Base-by-base conservation (phyloP, 2,329 filamentous ascomycete species). In the Cladosporium colombiae region DNA sequence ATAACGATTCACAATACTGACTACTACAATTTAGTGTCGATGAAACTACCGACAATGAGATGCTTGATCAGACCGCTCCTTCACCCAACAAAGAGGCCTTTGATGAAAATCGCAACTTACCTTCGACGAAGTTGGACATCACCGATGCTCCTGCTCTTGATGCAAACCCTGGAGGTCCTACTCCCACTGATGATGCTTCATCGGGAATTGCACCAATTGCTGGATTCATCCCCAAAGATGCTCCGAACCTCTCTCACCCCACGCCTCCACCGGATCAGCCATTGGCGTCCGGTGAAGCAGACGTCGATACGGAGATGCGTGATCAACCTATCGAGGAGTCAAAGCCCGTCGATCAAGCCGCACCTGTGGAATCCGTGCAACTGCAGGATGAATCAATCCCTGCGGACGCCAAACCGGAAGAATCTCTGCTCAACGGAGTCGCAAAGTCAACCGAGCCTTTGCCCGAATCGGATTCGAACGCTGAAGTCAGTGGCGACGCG, bases 161-260 rank as follows among this genome's bases (percentile, higher is more conserved):
- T 40, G 66, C 72, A 63, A 71, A 73, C 64, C 69, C 74, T 62
- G 70, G 75, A 25, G 72, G 59, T 13, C 65, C 77, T 16, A 77
- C 78, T 56, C 79, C 79, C 35, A 71, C 76, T 3, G 78, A 78
- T 58, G 74, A 81, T 69, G 75, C 78, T n/a, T 76, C 78, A 13
- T 75, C 77, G 63, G 80, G 79, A 61, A 81, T 82, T 35, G 79
- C 80, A 31, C 75, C 79, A 5, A 72, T 79, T 31, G 77, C 80
- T 23, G 77, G 79, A 37, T 81, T 79, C 66, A 71, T 82, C 53
- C 76, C 79, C 23, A 78, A 81, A 59, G 76, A 75, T 63, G 74
- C 79, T 60, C 70, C 75, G 29, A 78, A 79, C 44, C 72, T 69
- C 23, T 79, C 79, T 62, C 79, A 81, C 67, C 73, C 81, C 6